Base-by-base conservation (phyloP, 495 filamentous ascomycete species). In the Penicillium diatomitis region DNA sequence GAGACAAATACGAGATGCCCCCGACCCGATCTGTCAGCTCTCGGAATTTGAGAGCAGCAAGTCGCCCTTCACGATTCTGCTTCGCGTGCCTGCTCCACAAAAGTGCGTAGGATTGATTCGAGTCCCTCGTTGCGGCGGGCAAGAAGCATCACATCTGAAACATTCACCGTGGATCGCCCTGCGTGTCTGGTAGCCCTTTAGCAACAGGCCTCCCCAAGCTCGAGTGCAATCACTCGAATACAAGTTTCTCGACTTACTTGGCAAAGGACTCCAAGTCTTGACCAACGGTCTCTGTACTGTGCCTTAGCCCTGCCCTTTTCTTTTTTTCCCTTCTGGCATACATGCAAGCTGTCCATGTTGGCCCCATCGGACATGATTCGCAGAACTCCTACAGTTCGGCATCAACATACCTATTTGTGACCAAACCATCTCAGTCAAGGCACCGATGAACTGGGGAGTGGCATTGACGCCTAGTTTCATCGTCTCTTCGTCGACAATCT, bases 361-460 rank as follows among this genome's bases (percentile, higher is more conserved):
- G 20, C 20, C 20, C 20, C 20, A 20, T 20, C 20, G 20, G 20
- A 20, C 1, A 20, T 20, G 20, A 20, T 20, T 20, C 20, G 20
- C 2, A 20, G 2, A 20, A 20, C 20, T 20, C 20, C 20, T 20
- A 20, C 20, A 20, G 20, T 20, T 20, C 20, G 20, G 20, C 20
- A 20, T 20, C 20, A 20, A 56, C 66, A 56, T 77, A 88, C 88
- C 87, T 49, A 96, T 86, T 55, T 98, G 92, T 8, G 80, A 72
- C 85, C 86, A 97, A 29, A 91, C 85, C 73, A 97, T 75, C 69
- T 96, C 90, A 0, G 87, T 94, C 62, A 97, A 67, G 0, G 88
- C 88, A 7, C 82, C 90, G 56, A 96, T 96, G 67, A 96, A 98
- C 61, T 96, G 90, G 5, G 90, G 90, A 1, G 90, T 96, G 2